phyloP scores from a whole-genome alignment of 2,329 filamentous ascomycete species.

The Emergomyces pasteurianus region DNA sequence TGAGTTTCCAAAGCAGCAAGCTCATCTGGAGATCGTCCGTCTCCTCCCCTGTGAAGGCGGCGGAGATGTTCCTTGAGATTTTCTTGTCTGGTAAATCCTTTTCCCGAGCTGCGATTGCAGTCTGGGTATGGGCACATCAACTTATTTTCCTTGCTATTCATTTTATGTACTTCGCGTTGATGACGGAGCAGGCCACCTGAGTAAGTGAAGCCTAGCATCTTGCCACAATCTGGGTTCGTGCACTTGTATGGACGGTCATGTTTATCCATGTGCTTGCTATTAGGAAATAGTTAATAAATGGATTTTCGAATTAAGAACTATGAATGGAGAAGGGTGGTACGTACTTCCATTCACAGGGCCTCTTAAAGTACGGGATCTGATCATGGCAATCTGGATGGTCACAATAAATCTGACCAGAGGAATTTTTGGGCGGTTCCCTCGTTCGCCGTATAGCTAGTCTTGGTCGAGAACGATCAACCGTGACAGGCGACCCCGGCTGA shows the following conservation, averaged over 20 bases:
- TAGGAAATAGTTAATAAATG: slow-evolving; percentile 4
- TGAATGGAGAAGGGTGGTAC: slow-evolving; percentile 21
- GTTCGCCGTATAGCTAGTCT: slow-evolving; percentile 31
- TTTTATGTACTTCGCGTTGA: slow-evolving; percentile 85
- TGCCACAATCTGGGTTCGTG: slow-evolving; percentile 68
- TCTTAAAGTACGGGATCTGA: slow-evolving; percentile 53
- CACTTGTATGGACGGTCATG: slow-evolving; percentile 91
- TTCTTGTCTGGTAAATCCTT: slow-evolving; percentile 85
- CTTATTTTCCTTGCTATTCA: slow-evolving; percentile 79
- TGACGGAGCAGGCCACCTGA: slow-evolving; percentile 80
- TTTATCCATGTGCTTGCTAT: slow-evolving; percentile 96
- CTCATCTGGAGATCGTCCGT: neutral
- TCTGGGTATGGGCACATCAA: slow-evolving; percentile 75
- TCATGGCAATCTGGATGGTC: slow-evolving; percentile 57
- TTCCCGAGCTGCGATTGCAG: slow-evolving; percentile 80
- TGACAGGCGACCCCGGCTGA: slow-evolving; percentile 18
- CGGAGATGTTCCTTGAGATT: slow-evolving; percentile 90
- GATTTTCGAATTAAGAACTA: neutral
- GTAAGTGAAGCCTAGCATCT: slow-evolving; percentile 89
- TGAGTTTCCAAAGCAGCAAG: neutral
- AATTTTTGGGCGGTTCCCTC: slow-evolving; percentile 48
- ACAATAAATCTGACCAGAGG: slow-evolving; percentile 66
- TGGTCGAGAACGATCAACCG: slow-evolving; percentile 26
- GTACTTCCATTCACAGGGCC: slow-evolving; percentile 92
- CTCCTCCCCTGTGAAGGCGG: slow-evolving; percentile 58